These are phyloP conservation scores for Ottelia alismoides DNA, from an alignment of 106 monocot species.

Conservation along the genomic window DNA sequence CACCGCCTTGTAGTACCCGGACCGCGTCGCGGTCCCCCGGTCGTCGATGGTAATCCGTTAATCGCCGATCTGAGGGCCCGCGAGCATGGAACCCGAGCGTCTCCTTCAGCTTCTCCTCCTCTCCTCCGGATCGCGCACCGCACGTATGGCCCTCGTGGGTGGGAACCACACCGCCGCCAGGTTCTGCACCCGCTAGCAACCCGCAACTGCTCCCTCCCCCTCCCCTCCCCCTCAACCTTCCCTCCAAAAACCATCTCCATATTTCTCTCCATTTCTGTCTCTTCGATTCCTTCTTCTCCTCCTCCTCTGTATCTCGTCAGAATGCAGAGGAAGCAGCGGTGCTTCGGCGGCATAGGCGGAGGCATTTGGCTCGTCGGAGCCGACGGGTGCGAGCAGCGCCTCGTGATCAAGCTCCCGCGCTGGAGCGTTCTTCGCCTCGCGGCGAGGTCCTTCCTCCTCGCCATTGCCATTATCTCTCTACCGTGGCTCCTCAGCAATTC, in stretches of 20 bases:
- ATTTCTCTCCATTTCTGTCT: background rate
- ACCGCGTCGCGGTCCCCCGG: no score
- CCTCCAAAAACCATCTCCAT: background rate
- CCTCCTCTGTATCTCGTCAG: background rate
- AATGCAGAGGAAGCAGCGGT: background rate
- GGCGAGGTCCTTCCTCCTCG: background rate
- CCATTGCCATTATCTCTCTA: background rate
- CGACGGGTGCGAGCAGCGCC: slow-evolving; percentile 12
- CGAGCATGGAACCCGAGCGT: slow-evolving; percentile 41
- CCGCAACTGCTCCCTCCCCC: background rate
- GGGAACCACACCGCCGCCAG: slow-evolving; percentile 91
- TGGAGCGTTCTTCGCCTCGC: slow-evolving; percentile 11
- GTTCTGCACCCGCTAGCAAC: slow-evolving; percentile 77
- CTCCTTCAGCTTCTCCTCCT: slow-evolving; percentile 45
- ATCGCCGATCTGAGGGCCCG: background rate
- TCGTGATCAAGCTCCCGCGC: slow-evolving; percentile 39
- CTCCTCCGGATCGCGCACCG: slow-evolving; percentile 18
- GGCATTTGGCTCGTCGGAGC: background rate
- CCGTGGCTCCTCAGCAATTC: background rate
- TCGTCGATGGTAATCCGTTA: no score
- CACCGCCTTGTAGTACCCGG: no score
- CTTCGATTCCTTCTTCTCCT: background rate
- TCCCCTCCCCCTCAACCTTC: background rate
- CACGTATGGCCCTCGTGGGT: slow-evolving; percentile 74
- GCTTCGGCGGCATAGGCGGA: background rate